A percentile compares a stretch with the other conserved stretches of the same genome.
Evolutionary conservation across 2,329 filamentous ascomycete species (phyloP).

Genomic region (Parafenestella ontariensis): DNA sequence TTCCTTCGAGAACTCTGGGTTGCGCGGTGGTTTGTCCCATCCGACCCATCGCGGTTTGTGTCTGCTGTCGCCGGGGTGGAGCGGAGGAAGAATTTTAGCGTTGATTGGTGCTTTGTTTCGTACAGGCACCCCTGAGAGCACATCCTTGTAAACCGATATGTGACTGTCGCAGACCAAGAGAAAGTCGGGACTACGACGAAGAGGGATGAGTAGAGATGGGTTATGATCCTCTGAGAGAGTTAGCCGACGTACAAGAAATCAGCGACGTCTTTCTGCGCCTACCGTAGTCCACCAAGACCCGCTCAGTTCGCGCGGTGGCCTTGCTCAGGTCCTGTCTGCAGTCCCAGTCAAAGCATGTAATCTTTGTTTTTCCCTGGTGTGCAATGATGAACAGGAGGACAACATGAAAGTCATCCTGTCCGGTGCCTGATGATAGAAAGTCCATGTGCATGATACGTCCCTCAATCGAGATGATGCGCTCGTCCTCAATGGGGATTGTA

Average conservation of each 20-base stretch:
- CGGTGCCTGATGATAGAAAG: constrained; percentile 78
- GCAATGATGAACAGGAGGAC: constrained; percentile 73
- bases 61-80: constrained; percentile 50
- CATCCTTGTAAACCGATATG: constrained; percentile 48
- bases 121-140: constrained; percentile 50
- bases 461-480: constrained; percentile 56
- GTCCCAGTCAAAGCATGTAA: constrained; percentile 62
- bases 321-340: constrained; percentile 51
- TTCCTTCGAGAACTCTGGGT: constrained; percentile 66
- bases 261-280: constrained; percentile 7
- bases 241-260: constrained; percentile 4
- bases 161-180: constrained; percentile 48
- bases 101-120: constrained; percentile 22
- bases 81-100: constrained; percentile 51
- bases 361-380: constrained; percentile 53
- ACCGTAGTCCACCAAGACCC: constrained; percentile 37
- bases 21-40: constrained; percentile 81
- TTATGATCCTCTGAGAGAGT: constrained; percentile 41
- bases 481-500: constrained; percentile 67
- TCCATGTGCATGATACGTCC: constrained; percentile 85
- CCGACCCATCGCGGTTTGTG: constrained; percentile 73
- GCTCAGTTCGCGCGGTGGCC: constrained; percentile 32
- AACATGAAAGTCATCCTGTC: constrained; percentile 69
- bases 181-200: constrained; percentile 50
- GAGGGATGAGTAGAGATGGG: constrained; percentile 51